Conservation (phyloP, 1,284 basidiomycete species). For the Leccinum griseonigrum region DNA sequence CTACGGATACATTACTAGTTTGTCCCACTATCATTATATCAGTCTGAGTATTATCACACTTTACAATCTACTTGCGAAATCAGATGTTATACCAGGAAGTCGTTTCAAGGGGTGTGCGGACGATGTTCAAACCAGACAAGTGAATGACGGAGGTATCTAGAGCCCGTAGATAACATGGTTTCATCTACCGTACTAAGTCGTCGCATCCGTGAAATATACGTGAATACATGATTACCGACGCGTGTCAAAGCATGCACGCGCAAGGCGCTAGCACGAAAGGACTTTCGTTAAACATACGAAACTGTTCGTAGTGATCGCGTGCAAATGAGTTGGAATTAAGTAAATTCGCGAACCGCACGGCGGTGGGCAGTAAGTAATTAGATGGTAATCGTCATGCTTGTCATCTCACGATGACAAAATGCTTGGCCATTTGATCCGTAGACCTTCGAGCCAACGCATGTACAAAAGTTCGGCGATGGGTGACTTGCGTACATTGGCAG, state of each 20-base stretch:
- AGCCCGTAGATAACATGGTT: conserved; percentile 2
- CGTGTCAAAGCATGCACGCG: not conserved
- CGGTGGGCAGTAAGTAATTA: not conserved
- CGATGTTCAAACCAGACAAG: not conserved
- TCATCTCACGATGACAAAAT: conserved; percentile 43
- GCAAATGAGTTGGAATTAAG: not conserved
- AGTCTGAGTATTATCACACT: conserved; percentile 3
- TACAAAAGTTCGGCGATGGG: conserved; percentile 94
- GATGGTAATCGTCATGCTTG: not conserved
- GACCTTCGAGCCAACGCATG: conserved; percentile 92
- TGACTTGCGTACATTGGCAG: conserved; percentile 52
- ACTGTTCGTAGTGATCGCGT: not conserved
- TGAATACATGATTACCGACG: conserved; percentile 10
- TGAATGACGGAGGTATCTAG: not conserved
- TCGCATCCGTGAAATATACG: conserved; percentile 13
- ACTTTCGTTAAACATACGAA: not conserved
- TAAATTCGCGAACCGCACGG: not conserved
- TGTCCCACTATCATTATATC: not conserved
- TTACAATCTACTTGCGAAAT: conserved; percentile 8
- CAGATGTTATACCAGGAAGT: not conserved
- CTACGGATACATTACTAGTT: conserved; percentile 14
- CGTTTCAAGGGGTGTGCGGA: not conserved
- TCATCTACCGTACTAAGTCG: conserved; percentile 6
- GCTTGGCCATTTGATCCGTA: conserved; percentile 86
- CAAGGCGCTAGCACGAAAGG: conserved; percentile 1